phyloP scores from a whole-genome alignment of 371 early-diverging fungal species.

The Dichotomocladium elegans region DNA sequence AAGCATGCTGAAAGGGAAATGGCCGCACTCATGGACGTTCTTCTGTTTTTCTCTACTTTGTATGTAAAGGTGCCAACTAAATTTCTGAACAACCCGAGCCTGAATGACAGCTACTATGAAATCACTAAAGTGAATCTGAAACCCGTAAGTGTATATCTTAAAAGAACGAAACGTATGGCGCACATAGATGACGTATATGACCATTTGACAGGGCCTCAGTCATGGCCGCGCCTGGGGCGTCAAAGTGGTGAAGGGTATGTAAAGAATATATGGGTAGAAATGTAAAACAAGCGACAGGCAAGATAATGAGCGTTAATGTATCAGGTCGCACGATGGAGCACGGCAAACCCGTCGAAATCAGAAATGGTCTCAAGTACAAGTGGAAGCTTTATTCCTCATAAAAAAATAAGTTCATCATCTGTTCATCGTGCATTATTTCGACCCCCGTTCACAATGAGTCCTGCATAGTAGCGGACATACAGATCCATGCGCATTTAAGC shows the following conservation, averaged over 20 bases:
- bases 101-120: slow-evolving; percentile 30
- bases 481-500: too few relatives aligned
- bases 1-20: not conserved
- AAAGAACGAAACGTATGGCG: not conserved
- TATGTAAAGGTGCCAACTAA: slow-evolving; percentile 20
- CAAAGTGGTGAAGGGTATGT: slow-evolving; percentile 24
- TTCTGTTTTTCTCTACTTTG: not conserved
- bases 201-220: slow-evolving; percentile 16
- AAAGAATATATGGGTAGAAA: too few relatives aligned
- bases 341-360: slow-evolving; percentile 29
- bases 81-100: slow-evolving; percentile 19
- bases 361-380: slow-evolving; percentile 29
- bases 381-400: too few relatives aligned
- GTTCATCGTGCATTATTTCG: too few relatives aligned
- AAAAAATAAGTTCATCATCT: too few relatives aligned
- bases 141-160: slow-evolving; percentile 12
- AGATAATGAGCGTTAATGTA: not conserved
- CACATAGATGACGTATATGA: not conserved
- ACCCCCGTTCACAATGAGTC: too few relatives aligned
- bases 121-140: slow-evolving; percentile 32
- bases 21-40: not conserved
- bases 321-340: slow-evolving; percentile 30
- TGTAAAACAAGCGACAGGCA: too few relatives aligned
- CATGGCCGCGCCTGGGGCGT: slow-evolving; percentile 35
- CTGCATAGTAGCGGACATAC: too few relatives aligned